Evolutionary conservation across 208 protist species (phyloP).

Genomic region (Leishmania mexicana): DNA sequence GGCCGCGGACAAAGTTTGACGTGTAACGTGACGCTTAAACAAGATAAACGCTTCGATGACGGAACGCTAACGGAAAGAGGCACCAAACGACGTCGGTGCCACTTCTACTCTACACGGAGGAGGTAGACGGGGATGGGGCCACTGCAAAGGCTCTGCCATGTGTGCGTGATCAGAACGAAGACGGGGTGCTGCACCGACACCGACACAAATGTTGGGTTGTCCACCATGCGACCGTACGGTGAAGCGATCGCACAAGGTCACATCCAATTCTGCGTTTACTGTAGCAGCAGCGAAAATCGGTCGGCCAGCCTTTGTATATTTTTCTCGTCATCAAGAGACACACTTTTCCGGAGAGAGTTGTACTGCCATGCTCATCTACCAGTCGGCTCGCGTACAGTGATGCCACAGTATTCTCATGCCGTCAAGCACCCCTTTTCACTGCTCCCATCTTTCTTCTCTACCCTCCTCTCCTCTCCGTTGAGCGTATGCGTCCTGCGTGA

Average conservation of each 20-base stretch:
- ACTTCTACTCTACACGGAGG: not conserved
- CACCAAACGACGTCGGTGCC: not conserved
- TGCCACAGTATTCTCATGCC: no score
- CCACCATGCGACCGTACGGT: not conserved
- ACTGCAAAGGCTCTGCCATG: not conserved
- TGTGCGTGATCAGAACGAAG: not conserved
- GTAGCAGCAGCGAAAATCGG: not conserved
- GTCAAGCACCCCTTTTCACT: no score
- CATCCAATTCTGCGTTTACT: not conserved
- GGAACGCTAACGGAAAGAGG: not conserved
- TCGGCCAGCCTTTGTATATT: not conserved
- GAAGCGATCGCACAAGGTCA: not conserved
- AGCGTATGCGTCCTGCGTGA: not conserved
- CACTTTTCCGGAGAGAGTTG: not conserved
- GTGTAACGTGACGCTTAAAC: not conserved
- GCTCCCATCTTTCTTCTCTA: not conserved
- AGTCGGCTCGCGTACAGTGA: no score
- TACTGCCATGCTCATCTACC: not conserved
- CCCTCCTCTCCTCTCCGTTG: not conserved
- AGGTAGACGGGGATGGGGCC: not conserved
- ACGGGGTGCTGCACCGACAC: not conserved
- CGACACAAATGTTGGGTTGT: not conserved
- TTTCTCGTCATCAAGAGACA: not conserved
- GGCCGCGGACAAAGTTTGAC: not conserved
- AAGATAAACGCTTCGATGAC: not conserved